Evolutionary conservation across 495 filamentous ascomycete species (phyloP).

Genomic region (Hypoxylon crocopeplum): DNA sequence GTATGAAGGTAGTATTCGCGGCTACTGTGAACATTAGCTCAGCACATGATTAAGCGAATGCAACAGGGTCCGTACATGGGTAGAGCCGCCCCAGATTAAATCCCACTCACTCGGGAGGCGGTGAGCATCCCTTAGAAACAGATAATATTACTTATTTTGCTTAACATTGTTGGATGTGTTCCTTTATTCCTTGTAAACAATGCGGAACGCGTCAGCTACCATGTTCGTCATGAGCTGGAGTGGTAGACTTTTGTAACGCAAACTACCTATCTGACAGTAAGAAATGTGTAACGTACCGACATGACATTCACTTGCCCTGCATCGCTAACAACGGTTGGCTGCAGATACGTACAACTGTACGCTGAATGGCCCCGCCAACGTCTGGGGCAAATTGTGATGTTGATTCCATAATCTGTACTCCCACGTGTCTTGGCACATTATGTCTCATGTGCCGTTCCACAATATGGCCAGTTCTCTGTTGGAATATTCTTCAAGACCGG

Average conservation of each 20-base stretch:
- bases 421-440: slow-evolving; percentile 27
- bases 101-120: neutral
- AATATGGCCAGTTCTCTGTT: slow-evolving; percentile 1
- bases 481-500: neutral
- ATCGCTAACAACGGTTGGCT: too few relatives aligned
- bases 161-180: too few relatives aligned
- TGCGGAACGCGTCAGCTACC: too few relatives aligned
- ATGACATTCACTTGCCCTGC: too few relatives aligned
- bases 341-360: too few relatives aligned
- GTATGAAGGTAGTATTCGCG: neutral
- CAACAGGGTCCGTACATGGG: neutral
- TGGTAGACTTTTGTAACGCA: too few relatives aligned
- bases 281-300: too few relatives aligned
- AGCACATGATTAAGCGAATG: slow-evolving; percentile 5
- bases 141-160: too few relatives aligned
- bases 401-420: neutral
- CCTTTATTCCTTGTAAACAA: too few relatives aligned
- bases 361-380: slow-evolving; percentile 1
- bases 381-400: slow-evolving; percentile 9
- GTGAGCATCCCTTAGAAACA: too few relatives aligned
- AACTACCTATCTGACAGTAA: too few relatives aligned
- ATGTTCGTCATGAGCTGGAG: too few relatives aligned
- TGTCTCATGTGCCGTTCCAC: neutral
- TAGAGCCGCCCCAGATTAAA: neutral
- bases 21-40: neutral